phyloP scores from a whole-genome alignment of 2,329 filamentous ascomycete species.

The Venturia oleaginea region DNA sequence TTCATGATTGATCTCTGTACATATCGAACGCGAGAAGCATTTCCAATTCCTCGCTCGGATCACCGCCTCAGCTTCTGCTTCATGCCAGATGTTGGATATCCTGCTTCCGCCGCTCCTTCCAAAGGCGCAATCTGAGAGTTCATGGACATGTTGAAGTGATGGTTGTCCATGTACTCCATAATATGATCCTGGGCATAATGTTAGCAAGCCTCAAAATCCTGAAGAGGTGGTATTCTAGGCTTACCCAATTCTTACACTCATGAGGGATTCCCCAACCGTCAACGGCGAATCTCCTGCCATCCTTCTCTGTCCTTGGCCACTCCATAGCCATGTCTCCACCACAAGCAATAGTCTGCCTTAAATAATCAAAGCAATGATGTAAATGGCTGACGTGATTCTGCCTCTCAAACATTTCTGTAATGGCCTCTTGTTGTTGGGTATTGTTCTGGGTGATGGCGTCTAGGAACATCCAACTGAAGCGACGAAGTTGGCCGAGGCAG shows the following conservation, averaged over 20 bases:
- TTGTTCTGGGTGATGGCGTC: slow-evolving; percentile 15
- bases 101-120: background rate
- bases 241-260: slow-evolving; percentile 16
- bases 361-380: slow-evolving; percentile 18
- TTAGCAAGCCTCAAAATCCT: background rate
- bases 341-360: slow-evolving; percentile 17
- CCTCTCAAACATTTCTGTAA: slow-evolving; percentile 9
- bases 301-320: slow-evolving; percentile 14
- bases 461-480: slow-evolving; percentile 21
- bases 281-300: slow-evolving; percentile 14
- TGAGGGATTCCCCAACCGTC: slow-evolving; percentile 18
- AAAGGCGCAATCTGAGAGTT: slow-evolving; percentile 14
- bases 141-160: slow-evolving; percentile 14
- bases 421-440: background rate
- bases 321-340: slow-evolving; percentile 17
- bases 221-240: background rate
- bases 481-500: slow-evolving; percentile 25
- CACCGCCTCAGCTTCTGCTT: background rate
- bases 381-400: slow-evolving; percentile 13
- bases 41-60: no score
- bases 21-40: no score
- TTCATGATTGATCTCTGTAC: no score
- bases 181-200: slow-evolving; percentile 12
- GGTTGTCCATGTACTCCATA: slow-evolving; percentile 16
- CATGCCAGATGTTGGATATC: background rate